These are phyloP conservation scores for Vitis hybrid DNA, from an alignment of 177 flowering plant genomes.

Conservation along the genomic window DNA sequence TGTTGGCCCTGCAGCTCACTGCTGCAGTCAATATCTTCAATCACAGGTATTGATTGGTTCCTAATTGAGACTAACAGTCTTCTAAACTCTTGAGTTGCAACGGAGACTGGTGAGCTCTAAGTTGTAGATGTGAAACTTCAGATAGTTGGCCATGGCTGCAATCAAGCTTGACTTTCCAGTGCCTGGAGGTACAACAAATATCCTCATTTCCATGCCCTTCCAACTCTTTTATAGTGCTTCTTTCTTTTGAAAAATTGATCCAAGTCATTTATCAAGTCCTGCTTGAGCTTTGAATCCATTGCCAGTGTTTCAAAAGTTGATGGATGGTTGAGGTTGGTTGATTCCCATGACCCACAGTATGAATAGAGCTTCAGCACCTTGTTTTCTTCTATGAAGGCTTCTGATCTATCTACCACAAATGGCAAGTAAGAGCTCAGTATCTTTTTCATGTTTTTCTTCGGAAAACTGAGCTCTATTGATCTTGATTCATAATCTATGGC, in stretches of 20 bases:
- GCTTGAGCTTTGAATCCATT: not conserved
- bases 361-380: too few relatives aligned
- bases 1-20: constrained; percentile 6
- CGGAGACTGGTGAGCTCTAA: constrained; percentile 11
- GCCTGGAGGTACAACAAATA: constrained; percentile 1
- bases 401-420: too few relatives aligned
- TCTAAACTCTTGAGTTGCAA: constrained; percentile 7
- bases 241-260: not conserved
- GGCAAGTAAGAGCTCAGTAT: too few relatives aligned
- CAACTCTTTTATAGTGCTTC: not conserved
- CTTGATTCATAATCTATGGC: not conserved
- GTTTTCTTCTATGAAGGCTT: too few relatives aligned
- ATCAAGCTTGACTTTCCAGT: too few relatives aligned
- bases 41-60: constrained; percentile 13
- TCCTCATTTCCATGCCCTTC: constrained; percentile 3
- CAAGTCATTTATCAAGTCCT: not conserved
- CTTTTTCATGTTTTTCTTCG: too few relatives aligned
- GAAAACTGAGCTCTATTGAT: too few relatives aligned
- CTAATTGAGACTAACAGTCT: constrained; percentile 5
- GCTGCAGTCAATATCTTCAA: constrained; percentile 1
- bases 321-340: constrained; percentile 1
- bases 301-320: constrained; percentile 1
- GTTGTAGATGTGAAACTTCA: constrained; percentile 1
- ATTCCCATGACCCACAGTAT: too few relatives aligned
- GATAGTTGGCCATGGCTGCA: too few relatives aligned